Base-by-base conservation (phyloP, 441 rosid species). In the Pelargonium fulgidum region DNA sequence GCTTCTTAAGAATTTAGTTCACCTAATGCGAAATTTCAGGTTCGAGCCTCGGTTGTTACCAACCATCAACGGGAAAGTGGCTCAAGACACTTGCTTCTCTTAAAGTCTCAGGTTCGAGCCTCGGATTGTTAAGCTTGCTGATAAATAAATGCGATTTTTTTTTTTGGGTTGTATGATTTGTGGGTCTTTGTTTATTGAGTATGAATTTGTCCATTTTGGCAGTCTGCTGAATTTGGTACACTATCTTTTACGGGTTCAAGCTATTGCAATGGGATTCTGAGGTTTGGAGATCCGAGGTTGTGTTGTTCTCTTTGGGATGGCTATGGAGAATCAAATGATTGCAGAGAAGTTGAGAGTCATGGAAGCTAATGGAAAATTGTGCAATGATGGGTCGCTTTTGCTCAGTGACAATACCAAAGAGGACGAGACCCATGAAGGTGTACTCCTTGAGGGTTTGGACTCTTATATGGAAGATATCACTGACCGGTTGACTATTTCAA, bases 391-490 rank as follows among this genome's bases (percentile, higher is more conserved):
- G 56, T 56, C 56, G 7, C 20, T 66, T 74, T 63, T 67, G 52
- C 24, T 56, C 58, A 65, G 63, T 47, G 64, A 69, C 59, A 72
- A 72, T 62, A 71, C 71, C 54, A 75, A 75, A 73, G 92, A 85
- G 5, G 80, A 61, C 41, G 67, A 59, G 48, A 54, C 10, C 14
- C 11, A 78, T 74, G 68, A 64, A 26, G 78, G 76, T 70, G 81
- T 65, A 44, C 14, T 92, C 36, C 81, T 90, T n/a, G 79, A 85
- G 62, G 89, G 86, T 56, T 79, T 87, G 7, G 96, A 94, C 70
- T 80, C 79, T 3, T 90, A 83, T 67, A 79, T 71, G 78, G 87
- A 92, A 11, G 96, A 85, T 80, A 75, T 94, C 20, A 72, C 72
- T 7, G 85, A 80, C 12, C 74, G 90, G 3, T 70, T 94, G 67